Base-by-base conservation (phyloP, 495 filamentous ascomycete genomes). In the Aspergillus biplanus region DNA sequence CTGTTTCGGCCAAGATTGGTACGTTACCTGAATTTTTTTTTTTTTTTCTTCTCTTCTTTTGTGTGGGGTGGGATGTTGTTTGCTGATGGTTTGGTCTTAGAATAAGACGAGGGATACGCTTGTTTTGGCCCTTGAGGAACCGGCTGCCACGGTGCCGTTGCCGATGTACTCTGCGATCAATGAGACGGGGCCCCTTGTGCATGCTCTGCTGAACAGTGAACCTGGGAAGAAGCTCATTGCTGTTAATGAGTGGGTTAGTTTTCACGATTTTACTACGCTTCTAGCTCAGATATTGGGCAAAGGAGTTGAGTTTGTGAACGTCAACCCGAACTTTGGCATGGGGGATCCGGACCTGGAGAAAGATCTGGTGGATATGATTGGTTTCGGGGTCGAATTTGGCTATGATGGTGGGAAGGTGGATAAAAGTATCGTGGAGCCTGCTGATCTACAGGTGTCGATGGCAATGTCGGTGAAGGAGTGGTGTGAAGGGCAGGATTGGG, bases 101-200 rank as follows among this genome's bases (percentile, higher is more conserved):
- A 44, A 39, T 46, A 49, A 50, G 44, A 32, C 11, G 6, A 50
- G 8, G 32, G 46, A 50, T 33, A 27, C 44, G n/a, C 46, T 59
- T 21, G 32, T 59, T 6, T 49, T 59, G 0, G 27, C 46, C 12
- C 5, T 50, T 11, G 44, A 11, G 1, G 57, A 59, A 6, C 3
- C 15, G 7, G 16, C 50, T 7, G 46, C 13, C 12, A 58, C 21
- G 0, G 21, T 32, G 1, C 7, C 48, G 5, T 39, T 50, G 12
- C 49, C 56, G 0, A 54, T 63, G 13, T 56, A 52, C 33, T 58
- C 59, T 31, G 59, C 68, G 6, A 67, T 64, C 11, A 56, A 67
- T 8, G 76, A 80, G 61, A 72, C 74, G 1, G 78, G 77, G 48
- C 62, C 56, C 31, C 69, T 74, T 27, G 69, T 74, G 15, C 66